These are phyloP conservation scores for Debaryomyces prosopidis DNA, from an alignment of 805 yeast genomes.

Conservation along the genomic window DNA sequence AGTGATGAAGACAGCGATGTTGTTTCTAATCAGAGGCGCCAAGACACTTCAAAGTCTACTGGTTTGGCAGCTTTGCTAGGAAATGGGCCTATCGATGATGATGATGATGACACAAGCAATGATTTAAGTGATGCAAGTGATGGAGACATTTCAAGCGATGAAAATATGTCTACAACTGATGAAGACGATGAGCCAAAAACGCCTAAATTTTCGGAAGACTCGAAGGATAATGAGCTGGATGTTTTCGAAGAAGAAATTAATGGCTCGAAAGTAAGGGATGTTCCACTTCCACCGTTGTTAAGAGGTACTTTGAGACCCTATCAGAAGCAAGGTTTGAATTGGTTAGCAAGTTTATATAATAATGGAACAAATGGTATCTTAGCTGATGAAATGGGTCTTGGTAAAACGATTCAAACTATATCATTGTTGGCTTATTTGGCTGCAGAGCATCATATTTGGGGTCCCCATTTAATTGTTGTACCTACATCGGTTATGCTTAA, in stretches of 20 bases:
- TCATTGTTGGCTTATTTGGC: conserved; percentile 85
- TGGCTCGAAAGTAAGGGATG: conserved; percentile 53
- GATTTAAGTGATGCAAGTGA: neutral
- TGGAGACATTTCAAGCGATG: conserved; percentile 14
- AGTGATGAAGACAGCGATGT: too few relatives aligned
- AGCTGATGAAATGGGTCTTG: conserved; percentile 99
- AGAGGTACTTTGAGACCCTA: conserved; percentile 85
- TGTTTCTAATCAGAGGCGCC: conserved; percentile 13
- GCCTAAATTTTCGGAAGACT: conserved; percentile 22
- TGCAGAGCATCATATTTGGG: conserved; percentile 93
- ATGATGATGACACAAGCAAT: conserved; percentile 7
- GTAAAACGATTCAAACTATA: conserved; percentile 95
- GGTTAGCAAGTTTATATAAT: conserved; percentile 93
- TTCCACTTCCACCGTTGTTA: conserved; percentile 72
- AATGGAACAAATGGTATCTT: conserved; percentile 93
- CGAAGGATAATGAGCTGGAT: conserved; percentile 12
- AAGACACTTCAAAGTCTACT: conserved; percentile 3
- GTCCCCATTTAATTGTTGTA: conserved; percentile 94
- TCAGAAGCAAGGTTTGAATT: conserved; percentile 94
- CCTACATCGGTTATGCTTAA: conserved; percentile 97
- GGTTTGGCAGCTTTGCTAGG: neutral
- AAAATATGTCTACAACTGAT: conserved; percentile 20
- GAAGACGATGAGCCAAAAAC: conserved; percentile 33
- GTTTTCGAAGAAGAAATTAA: conserved; percentile 34
- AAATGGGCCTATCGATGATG: conserved; percentile 7